These are phyloP conservation scores for Euphorbia lathyris DNA, from an alignment of 345 rosid species.

Conservation along the genomic window DNA sequence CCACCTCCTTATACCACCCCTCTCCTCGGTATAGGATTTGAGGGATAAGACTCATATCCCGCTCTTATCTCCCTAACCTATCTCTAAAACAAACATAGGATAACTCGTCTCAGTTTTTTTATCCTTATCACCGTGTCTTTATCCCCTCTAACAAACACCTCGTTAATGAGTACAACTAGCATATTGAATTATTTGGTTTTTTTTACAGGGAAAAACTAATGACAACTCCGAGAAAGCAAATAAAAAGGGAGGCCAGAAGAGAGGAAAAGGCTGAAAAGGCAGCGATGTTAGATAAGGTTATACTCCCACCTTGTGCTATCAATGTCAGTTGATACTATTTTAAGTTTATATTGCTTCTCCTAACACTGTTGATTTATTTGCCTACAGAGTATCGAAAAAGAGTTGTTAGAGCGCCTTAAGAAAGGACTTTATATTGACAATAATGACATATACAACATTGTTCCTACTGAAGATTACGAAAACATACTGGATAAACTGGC, in stretches of 20 bases:
- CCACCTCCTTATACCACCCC: too few relatives aligned
- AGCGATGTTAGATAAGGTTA: constrained; percentile 79
- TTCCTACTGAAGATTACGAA: constrained; percentile 39
- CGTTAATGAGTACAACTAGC: too few relatives aligned
- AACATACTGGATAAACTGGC: constrained; percentile 37
- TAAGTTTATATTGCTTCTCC: constrained; percentile 9
- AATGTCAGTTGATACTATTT: background rate
- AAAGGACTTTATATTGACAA: constrained; percentile 68
- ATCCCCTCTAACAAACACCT: too few relatives aligned
- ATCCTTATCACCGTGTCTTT: too few relatives aligned
- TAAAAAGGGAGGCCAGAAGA: constrained; percentile 70
- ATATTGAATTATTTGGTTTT: background rate
- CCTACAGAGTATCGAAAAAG: constrained; percentile 75
- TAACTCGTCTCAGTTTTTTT: too few relatives aligned
- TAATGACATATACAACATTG: constrained; percentile 37
- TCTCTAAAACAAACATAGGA: too few relatives aligned
- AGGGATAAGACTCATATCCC: too few relatives aligned
- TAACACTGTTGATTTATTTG: background rate
- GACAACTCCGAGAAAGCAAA: constrained; percentile 63
- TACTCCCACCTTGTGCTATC: background rate
- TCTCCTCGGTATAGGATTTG: too few relatives aligned
- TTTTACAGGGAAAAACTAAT: constrained; percentile 62
- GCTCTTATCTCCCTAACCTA: too few relatives aligned
- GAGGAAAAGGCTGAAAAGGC: constrained; percentile 85
- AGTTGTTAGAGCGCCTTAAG: constrained; percentile 73